Evolutionary conservation across 176 grass and related monocot species (phyloP).

Genomic region (Bothriochloa decipiens): DNA sequence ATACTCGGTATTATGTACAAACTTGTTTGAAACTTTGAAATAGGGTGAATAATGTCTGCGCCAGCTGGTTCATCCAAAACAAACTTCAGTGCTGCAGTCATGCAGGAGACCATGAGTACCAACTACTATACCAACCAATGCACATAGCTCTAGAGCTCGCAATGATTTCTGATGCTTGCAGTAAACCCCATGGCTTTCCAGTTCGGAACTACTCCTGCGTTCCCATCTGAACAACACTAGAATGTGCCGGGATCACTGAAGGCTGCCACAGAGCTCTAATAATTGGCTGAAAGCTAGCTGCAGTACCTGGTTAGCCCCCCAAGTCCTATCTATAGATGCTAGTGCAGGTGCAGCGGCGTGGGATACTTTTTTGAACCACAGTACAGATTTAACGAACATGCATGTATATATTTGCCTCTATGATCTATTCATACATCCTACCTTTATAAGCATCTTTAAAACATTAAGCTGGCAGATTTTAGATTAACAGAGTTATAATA

Average conservation of each 20-base stretch:
- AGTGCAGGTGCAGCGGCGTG: neutral
- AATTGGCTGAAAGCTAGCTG: slow-evolving; percentile 56
- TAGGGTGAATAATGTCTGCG: neutral
- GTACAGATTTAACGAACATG: neutral
- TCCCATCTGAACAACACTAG: slow-evolving; percentile 55
- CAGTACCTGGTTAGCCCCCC: slow-evolving; percentile 33
- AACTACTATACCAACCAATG: neutral
- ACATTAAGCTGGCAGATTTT: too few relatives aligned
- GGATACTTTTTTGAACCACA: neutral
- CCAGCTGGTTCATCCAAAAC: neutral
- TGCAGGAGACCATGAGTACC: slow-evolving; percentile 17
- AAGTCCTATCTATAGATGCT: neutral
- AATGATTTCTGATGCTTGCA: slow-evolving; percentile 56
- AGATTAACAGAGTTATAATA: too few relatives aligned
- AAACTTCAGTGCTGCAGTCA: slow-evolving; percentile 18
- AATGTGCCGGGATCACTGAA: slow-evolving; percentile 53
- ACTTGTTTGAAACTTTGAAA: neutral
- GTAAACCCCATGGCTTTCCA: slow-evolving; percentile 54
- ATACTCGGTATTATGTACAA: neutral
- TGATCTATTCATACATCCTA: too few relatives aligned
- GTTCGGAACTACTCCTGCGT: slow-evolving; percentile 47
- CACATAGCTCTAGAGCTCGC: slow-evolving; percentile 9
- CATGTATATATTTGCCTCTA: neutral
- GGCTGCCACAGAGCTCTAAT: slow-evolving; percentile 49
- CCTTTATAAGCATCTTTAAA: too few relatives aligned